These are phyloP conservation scores for Pseudotsuga menziesii DNA, from an alignment of 75 land plant genomes.

Conservation along the genomic window DNA sequence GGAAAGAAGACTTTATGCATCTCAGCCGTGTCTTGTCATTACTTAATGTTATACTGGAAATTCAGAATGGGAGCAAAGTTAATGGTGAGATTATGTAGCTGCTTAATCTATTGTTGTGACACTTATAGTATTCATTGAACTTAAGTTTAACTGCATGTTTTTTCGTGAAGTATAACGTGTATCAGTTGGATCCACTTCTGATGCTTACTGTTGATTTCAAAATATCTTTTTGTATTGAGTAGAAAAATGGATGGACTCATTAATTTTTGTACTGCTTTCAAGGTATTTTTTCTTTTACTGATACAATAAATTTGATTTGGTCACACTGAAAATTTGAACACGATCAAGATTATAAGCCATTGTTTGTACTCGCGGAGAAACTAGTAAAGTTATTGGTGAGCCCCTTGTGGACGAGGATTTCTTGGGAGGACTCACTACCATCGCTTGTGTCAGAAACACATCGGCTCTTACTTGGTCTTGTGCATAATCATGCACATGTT, in stretches of 20 bases:
- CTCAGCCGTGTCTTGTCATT: background rate
- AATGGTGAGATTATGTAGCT: background rate
- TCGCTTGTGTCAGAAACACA: background rate
- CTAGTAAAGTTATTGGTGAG: conserved; percentile 2
- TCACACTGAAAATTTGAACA: background rate
- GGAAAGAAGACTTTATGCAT: no score
- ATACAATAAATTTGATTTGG: background rate
- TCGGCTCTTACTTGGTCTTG: background rate
- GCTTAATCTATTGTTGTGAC: background rate
- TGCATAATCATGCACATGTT: background rate
- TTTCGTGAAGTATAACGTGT: background rate
- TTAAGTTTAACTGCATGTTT: no score
- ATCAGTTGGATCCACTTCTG: background rate
- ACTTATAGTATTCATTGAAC: no score
- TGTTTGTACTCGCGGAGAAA: background rate
- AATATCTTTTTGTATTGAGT: background rate
- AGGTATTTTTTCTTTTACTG: no score
- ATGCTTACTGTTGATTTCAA: background rate
- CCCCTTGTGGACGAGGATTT: background rate
- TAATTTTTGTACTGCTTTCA: background rate
- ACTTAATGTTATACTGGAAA: background rate
- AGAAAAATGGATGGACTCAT: background rate
- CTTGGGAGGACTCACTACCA: background rate
- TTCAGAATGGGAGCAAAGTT: background rate
- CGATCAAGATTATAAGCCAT: background rate